Conservation (phyloP, 345 rosid genomes). For the Kernera saxatilis region DNA sequence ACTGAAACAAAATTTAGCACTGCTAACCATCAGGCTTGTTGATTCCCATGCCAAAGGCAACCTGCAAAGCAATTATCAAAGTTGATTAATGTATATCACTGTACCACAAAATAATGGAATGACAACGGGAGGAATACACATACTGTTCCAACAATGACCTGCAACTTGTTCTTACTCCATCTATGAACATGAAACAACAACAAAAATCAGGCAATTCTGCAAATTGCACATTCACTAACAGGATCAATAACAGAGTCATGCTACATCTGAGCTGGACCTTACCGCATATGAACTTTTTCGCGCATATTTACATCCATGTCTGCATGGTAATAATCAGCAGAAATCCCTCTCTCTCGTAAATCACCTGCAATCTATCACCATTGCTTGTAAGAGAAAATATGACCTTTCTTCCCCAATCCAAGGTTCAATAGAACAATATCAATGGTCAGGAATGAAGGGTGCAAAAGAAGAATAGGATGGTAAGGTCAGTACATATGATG, state of each 20-base stretch:
- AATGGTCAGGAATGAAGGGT: background rate
- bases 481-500: background rate
- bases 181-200: slow-evolving; percentile 37
- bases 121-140: slow-evolving; percentile 20
- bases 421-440: background rate
- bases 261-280: background rate
- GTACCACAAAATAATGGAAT: slow-evolving; percentile 2
- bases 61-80: slow-evolving; percentile 42
- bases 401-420: background rate
- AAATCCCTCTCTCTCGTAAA: slow-evolving; percentile 64
- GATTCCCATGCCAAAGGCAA: slow-evolving; percentile 99
- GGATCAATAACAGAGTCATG: background rate
- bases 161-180: slow-evolving; percentile 94
- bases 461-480: background rate
- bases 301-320: slow-evolving; percentile 87
- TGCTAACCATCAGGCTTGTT: slow-evolving; percentile 97
- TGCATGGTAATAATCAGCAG: slow-evolving; percentile 87
- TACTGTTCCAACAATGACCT: slow-evolving; percentile 98
- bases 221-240: background rate
- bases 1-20: slow-evolving; percentile 5
- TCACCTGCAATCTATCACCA: slow-evolving; percentile 76
- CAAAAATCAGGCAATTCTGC: background rate
- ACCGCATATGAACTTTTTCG: slow-evolving; percentile 84
- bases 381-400: slow-evolving; percentile 8
- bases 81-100: background rate